Percentiles rank a stretch among this genome's conserved stretches.
Evolutionary conservation across 1,284 basidiomycete species (phyloP).

Genomic region (Fomes fomentarius): DNA sequence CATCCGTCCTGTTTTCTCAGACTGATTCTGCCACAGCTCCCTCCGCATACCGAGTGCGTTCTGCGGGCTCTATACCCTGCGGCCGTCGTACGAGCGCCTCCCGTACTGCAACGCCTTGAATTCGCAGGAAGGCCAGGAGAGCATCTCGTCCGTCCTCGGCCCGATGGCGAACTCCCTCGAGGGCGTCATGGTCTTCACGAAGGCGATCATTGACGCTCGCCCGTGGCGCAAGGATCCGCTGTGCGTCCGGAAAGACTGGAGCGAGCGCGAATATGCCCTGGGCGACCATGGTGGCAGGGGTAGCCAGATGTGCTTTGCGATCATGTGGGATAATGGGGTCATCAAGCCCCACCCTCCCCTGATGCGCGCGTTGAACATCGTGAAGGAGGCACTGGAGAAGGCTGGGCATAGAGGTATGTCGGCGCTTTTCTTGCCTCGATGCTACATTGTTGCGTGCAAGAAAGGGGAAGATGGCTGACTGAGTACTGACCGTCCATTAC

Average conservation of each 20-base stretch:
- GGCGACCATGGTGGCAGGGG: conserved; percentile 49
- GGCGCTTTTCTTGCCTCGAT: background rate
- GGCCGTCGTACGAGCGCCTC: conserved; percentile 58
- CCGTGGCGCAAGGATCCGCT: conserved; percentile 59
- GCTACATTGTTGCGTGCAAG: background rate
- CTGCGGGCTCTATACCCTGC: conserved; percentile 55
- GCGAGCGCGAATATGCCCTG: conserved; percentile 42
- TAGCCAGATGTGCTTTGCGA: conserved; percentile 43
- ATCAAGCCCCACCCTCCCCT: conserved; percentile 56
- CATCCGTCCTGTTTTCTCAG: background rate
- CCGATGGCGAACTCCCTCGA: conserved; percentile 52
- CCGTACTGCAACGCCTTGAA: conserved; percentile 52
- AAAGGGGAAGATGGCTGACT: no score
- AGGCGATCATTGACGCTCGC: conserved; percentile 44
- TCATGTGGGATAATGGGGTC: conserved; percentile 53
- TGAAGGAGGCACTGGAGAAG: conserved; percentile 46
- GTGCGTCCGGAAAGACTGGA: conserved; percentile 52
- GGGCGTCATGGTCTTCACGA: conserved; percentile 51
- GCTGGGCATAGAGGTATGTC: conserved; percentile 50
- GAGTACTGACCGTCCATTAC: no score
- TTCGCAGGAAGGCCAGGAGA: conserved; percentile 53
- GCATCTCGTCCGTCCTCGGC: conserved; percentile 56
- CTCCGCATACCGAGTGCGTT: conserved; percentile 57
- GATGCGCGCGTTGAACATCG: conserved; percentile 48
- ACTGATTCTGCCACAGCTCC: conserved; percentile 40